Evolutionary conservation across 306 rosid genomes (phyloP).

Genomic region (Lotus japonicus): DNA sequence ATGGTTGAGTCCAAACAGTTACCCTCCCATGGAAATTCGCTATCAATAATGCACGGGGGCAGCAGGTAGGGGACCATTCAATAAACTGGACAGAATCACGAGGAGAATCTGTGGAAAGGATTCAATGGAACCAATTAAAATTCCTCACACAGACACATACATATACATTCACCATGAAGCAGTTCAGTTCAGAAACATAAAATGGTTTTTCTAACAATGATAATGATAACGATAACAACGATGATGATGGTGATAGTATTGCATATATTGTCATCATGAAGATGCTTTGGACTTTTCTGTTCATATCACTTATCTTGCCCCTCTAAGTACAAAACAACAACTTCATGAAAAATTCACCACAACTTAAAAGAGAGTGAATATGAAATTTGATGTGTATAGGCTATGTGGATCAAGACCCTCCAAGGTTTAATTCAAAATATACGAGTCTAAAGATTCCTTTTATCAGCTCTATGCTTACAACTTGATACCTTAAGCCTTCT

Average conservation of each 20-base stretch:
- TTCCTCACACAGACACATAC: background rate
- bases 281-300: background rate
- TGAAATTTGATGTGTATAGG: background rate
- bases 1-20: slow-evolving; percentile 93
- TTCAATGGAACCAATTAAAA: slow-evolving; percentile 18
- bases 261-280: background rate
- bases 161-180: too few relatives aligned
- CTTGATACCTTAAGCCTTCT: background rate
- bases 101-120: slow-evolving; percentile 73
- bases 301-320: background rate
- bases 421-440: background rate
- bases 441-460: background rate
- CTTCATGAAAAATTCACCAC: background rate
- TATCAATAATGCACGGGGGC: slow-evolving; percentile 75
- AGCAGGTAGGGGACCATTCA: slow-evolving; percentile 92
- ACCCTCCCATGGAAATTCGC: slow-evolving; percentile 96
- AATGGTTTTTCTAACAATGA: background rate
- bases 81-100: slow-evolving; percentile 96
- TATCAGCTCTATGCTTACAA: background rate
- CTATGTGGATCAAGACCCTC: background rate
- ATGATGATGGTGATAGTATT: too few relatives aligned
- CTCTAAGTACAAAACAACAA: background rate
- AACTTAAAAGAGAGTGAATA: background rate
- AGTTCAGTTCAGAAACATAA: too few relatives aligned
- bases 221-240: background rate